These are phyloP conservation scores for Staphylotrichum longicolle DNA, from an alignment of 495 filamentous ascomycete species.

Conservation along the genomic window DNA sequence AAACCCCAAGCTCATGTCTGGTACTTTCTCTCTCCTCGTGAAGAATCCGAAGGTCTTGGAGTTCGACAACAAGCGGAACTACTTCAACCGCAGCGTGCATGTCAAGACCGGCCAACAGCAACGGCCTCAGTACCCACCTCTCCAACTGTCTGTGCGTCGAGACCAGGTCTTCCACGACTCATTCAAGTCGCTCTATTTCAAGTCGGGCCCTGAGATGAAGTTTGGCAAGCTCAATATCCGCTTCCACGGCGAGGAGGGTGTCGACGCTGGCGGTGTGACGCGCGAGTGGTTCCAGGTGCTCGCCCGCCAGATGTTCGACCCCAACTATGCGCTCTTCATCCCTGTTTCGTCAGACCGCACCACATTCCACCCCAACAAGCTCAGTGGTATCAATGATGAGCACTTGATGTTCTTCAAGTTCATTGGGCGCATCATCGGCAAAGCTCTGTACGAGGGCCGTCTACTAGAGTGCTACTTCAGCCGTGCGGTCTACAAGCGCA, in stretches of 20 bases:
- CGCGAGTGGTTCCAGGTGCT: constrained; percentile 99
- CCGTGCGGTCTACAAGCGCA: constrained; percentile 95
- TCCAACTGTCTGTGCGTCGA: constrained; percentile 87
- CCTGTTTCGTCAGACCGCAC: constrained; percentile 97
- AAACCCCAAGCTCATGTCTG: constrained; percentile 97
- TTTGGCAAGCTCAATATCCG: constrained; percentile 96
- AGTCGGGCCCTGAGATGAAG: constrained; percentile 92
- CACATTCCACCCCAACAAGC: constrained; percentile 95
- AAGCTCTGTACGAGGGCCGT: constrained; percentile 94
- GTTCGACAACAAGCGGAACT: constrained; percentile 99
- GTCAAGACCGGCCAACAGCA: constrained; percentile 65
- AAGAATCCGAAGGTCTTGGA: constrained; percentile 99
- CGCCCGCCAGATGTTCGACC: constrained; percentile 97
- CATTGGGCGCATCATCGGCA: constrained; percentile 97
- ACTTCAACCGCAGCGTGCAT: constrained; percentile 92
- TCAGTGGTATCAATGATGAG: constrained; percentile 90
- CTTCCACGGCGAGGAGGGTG: constrained; percentile 96
- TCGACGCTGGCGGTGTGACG: constrained; percentile 96
- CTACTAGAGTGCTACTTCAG: constrained; percentile 99
- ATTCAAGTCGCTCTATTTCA: constrained; percentile 94
- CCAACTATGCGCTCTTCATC: constrained; percentile 93
- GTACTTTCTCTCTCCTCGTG: constrained; percentile 89
- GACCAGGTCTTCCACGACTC: constrained; percentile 98
- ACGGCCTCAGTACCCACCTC: constrained; percentile 56
- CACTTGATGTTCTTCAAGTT: constrained; percentile 99